Evolutionary conservation across 1,284 basidiomycete species (phyloP).

Genomic region (Apiotrichum laibachii): DNA sequence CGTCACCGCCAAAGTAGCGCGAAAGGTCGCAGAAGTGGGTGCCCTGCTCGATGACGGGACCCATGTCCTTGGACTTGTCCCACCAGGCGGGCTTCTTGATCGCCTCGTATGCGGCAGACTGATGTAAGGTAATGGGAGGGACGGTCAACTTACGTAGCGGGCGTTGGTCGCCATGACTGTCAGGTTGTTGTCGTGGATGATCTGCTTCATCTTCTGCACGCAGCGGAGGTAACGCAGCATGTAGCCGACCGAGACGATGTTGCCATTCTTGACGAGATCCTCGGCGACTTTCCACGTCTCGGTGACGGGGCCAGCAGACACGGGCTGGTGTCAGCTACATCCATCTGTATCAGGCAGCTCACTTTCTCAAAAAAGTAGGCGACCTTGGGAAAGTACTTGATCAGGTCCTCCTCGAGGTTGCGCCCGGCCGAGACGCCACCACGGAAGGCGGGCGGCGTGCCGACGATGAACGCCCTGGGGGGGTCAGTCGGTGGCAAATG

Average conservation of each 20-base stretch:
- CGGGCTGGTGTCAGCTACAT: constrained; percentile 54
- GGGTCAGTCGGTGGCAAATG: background rate
- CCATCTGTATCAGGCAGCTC: background rate
- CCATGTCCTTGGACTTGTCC: constrained; percentile 78
- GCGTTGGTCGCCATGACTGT: constrained; percentile 96
- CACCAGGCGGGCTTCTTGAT: constrained; percentile 95
- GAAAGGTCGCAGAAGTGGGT: constrained; percentile 72
- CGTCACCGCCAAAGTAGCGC: constrained; percentile 97
- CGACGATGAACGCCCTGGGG: constrained; percentile 72
- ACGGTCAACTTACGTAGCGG: constrained; percentile 59
- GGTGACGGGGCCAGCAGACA: constrained; percentile 72
- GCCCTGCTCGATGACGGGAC: constrained; percentile 93
- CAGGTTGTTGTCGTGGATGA: constrained; percentile 89
- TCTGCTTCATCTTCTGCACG: constrained; percentile 98
- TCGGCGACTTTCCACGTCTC: constrained; percentile 63
- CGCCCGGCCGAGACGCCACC: constrained; percentile 72
- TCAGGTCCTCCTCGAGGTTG: constrained; percentile 85
- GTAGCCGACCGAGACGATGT: constrained; percentile 84
- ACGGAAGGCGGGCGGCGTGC: constrained; percentile 89
- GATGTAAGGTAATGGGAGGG: background rate
- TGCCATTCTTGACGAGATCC: constrained; percentile 64
- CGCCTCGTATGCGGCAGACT: constrained; percentile 74
- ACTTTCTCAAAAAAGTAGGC: constrained; percentile 90
- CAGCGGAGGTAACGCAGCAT: constrained; percentile 93
- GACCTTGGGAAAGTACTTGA: constrained; percentile 83